phyloP scores from a whole-genome alignment of 2,329 filamentous ascomycete genomes.

The Chaetoscypha palmicola region DNA sequence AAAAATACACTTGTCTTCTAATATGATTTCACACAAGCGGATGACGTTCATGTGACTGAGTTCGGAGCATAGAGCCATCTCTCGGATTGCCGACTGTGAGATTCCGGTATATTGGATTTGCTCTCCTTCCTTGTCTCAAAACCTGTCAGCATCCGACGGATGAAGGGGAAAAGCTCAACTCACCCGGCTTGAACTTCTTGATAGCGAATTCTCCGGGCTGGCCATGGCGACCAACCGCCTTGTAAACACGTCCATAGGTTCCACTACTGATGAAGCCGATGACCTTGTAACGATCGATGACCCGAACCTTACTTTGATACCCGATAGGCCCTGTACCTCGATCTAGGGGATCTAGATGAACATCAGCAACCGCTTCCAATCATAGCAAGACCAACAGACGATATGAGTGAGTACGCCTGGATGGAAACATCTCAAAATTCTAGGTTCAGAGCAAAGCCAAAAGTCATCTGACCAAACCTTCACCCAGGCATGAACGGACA shows the following conservation, averaged over 20 bases:
- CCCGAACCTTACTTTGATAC: slow-evolving; percentile 74
- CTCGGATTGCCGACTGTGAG: slow-evolving; percentile 91
- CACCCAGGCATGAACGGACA: slow-evolving; percentile 6
- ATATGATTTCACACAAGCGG: slow-evolving; percentile 84
- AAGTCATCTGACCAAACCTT: slow-evolving; percentile 6
- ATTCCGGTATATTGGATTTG: slow-evolving; percentile 92
- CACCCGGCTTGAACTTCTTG: slow-evolving; percentile 65
- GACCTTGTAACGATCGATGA: slow-evolving; percentile 90
- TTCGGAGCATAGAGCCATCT: slow-evolving; percentile 96
- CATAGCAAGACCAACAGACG: slow-evolving; percentile 30
- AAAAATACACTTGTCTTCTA: slow-evolving; percentile 98
- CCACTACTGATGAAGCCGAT: slow-evolving; percentile 97
- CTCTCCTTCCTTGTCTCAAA: slow-evolving; percentile 84
- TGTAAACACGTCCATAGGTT: slow-evolving; percentile 97
- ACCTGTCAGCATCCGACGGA: neutral
- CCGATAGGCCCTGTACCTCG: slow-evolving; percentile 39
- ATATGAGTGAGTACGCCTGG: slow-evolving; percentile 22
- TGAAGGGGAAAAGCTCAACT: neutral
- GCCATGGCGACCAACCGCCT: slow-evolving; percentile 71
- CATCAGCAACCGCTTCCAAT: slow-evolving; percentile 31
- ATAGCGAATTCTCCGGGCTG: slow-evolving; percentile 85
- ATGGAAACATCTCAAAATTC: slow-evolving; percentile 24
- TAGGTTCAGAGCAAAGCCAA: too few species aligned
- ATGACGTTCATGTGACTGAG: slow-evolving; percentile 85
- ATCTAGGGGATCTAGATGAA: slow-evolving; percentile 45